Evolutionary conservation across 495 filamentous ascomycete species (phyloP), one percentile per base, ranked within the genome.

Genomic region (Podospora pseudocomata): DNA sequence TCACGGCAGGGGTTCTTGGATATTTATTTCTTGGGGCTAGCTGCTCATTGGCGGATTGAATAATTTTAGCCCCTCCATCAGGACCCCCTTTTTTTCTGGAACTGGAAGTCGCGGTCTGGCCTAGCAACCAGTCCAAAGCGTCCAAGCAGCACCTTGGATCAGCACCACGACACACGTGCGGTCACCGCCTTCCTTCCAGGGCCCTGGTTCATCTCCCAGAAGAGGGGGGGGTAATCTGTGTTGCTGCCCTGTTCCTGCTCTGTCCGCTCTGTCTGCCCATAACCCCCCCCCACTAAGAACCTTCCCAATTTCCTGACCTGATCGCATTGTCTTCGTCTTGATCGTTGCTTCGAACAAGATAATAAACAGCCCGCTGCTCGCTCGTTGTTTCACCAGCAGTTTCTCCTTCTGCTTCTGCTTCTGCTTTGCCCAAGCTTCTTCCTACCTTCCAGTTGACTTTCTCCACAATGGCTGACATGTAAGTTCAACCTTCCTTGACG

Each of bases 381-480:
- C 28, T 63, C 30, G 7, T 32, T 61, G 44, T 65, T 65, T 20
- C 34, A 23, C 11, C 58, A 58, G 53, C 56, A 63, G 27, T 49
- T 49, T 7, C 64, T 49, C n/a, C 61, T 34, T 26, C 64, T 27
- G 20, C 28, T 32, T 58, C 20, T 20, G 20, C 20, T 20, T 30
- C 60, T 58, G 30, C n/a, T 58, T 30, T 34, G 59, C 32, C 56
- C 39, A 49, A 49, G 39, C 49, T 60, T 44, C 23, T 23, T 23
- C 23, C 23, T 23, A 23, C 23, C 9, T 9, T 32, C 55, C 19
- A 23, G 23, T 71, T 65, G 67, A 58, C 55, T 26, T 58, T 58
- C 55, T 66, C 70, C 63, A 73, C 69, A 39, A 78, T 78, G 76
- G 76, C 76, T 70, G 76, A 78, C 63, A 78, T 78, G 76, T 78